Evolutionary conservation across 164 flowering plant genomes (phyloP), one percentile per base, ranked within the genome.

Genomic region (Magnolia officinalis): DNA sequence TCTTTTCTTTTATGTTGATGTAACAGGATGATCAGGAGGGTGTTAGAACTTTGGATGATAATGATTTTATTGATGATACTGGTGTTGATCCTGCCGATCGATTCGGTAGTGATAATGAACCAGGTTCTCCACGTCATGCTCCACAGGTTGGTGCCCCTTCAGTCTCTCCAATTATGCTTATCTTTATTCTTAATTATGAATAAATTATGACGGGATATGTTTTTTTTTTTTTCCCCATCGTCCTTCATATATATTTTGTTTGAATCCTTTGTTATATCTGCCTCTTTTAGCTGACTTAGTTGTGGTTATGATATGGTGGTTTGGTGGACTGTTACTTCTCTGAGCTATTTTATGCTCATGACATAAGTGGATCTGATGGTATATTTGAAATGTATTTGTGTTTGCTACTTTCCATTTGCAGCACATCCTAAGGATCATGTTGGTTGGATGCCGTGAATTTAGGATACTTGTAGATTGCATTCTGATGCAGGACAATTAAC

Each of bases 1-100:
- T 73, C 8, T 29, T 11, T 72, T 75, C 0, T 26, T 23, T 70
- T 8, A 23, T 70, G 63, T 37, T 37, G 29, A 29, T 80, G 79
- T 18, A 50, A 66, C 74, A 95, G 98, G 96, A 93, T 86, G 97
- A 96, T 82, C 86, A 84, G 31, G 98, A 91, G 74, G 98, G 92
- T 79, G 82, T 75, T 55, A 89, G 91, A 83, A 93, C 86, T 21
- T 2, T 87, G 70, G 96, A 96, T 78, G 99, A 96, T 83, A 98
- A 95, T 83, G 90, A 91, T 76, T 93, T 95, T 81, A 95, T 95
- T 49, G 98, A 95, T 86, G 99, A 95, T 75, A 92, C 59, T 77
- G 98, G 97, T 67, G 85, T 95, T 50, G 97, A 93, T 69, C 98
- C 98, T 73, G 89, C 89, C 63, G 86, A 88, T 50, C 80, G 93